Conservation (phyloP, 768 basidiomycete species). For the Agaricus subrufescens region DNA sequence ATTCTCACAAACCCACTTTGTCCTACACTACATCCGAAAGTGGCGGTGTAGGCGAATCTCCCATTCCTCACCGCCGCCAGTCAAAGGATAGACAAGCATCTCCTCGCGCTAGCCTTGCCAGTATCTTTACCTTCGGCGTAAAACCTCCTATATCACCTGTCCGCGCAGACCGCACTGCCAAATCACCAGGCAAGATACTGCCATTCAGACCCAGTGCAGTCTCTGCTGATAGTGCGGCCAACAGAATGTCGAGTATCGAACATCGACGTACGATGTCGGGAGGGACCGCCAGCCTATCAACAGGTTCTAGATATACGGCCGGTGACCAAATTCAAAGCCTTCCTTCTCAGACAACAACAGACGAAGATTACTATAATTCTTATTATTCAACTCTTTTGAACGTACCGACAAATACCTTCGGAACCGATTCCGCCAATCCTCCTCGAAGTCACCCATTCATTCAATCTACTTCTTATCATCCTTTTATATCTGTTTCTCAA, state of each 20-base stretch:
- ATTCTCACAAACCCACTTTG: slow-evolving; percentile 27
- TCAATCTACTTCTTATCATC: slow-evolving; percentile 32
- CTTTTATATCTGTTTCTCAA: slow-evolving; percentile 44
- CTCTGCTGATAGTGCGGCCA: neutral
- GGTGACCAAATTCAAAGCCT: slow-evolving; percentile 13
- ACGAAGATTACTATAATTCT: slow-evolving; percentile 48
- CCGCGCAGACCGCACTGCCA: neutral
- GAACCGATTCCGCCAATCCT: slow-evolving; percentile 9
- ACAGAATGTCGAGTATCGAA: neutral
- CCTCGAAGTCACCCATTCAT: slow-evolving; percentile 13
- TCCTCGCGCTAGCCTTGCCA: slow-evolving; percentile 49
- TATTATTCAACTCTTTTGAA: slow-evolving; percentile 39
- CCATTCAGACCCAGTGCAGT: neutral
- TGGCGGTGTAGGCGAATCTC: slow-evolving; percentile 67
- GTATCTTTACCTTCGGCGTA: slow-evolving; percentile 43
- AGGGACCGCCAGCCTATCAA: neutral
- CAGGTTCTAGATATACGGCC: neutral
- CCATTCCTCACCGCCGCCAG: slow-evolving; percentile 33
- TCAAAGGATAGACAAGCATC: slow-evolving; percentile 19
- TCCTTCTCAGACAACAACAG: slow-evolving; percentile 15
- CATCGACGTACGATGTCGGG: slow-evolving; percentile 8
- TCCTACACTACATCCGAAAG: slow-evolving; percentile 42
- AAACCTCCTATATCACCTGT: slow-evolving; percentile 9
- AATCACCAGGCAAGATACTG: neutral
- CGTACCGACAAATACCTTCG: slow-evolving; percentile 11